phyloP scores from a whole-genome alignment of 176 grass and related monocot species.

The Cocos nucifera region DNA sequence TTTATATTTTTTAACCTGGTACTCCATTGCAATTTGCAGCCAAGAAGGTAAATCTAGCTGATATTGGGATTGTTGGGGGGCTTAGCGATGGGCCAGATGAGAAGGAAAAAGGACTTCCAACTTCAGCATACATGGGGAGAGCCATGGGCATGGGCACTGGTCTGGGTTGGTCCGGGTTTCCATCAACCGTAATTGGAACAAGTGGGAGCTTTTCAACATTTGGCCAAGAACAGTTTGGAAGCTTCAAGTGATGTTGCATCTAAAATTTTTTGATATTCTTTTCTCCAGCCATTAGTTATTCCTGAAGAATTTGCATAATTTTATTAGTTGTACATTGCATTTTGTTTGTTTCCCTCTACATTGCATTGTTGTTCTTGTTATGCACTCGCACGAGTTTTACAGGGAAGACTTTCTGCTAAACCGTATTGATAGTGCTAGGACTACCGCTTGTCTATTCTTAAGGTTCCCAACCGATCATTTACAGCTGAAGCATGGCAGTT shows the following conservation, averaged over 20 bases:
- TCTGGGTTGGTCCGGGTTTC: constrained; percentile 38
- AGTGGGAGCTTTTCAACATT: constrained; percentile 55
- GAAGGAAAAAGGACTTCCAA: constrained; percentile 34
- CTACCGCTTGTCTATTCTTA: no score
- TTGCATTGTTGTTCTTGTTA: no score
- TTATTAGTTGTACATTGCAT: no score
- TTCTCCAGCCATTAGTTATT: no score
- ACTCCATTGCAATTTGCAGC: constrained; percentile 37
- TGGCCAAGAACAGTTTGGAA: constrained; percentile 61
- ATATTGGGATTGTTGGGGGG: constrained; percentile 79
- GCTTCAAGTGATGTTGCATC: constrained; percentile 47
- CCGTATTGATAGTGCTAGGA: no score
- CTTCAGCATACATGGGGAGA: constrained; percentile 23
- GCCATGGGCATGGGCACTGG: constrained; percentile 42
- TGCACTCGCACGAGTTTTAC: no score
- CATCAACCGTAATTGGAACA: constrained; percentile 24
- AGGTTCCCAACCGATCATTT: no score
- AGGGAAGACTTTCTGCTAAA: no score
- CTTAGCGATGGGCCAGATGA: constrained; percentile 51
- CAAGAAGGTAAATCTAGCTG: constrained; percentile 85
- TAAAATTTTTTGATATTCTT: no score
- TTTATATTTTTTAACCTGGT: not conserved
- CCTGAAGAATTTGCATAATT: no score
- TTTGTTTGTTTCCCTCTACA: no score
- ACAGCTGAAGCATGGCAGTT: no score